Base-by-base conservation (phyloP, 2,329 filamentous ascomycete species). In the Didymella lethalis region DNA sequence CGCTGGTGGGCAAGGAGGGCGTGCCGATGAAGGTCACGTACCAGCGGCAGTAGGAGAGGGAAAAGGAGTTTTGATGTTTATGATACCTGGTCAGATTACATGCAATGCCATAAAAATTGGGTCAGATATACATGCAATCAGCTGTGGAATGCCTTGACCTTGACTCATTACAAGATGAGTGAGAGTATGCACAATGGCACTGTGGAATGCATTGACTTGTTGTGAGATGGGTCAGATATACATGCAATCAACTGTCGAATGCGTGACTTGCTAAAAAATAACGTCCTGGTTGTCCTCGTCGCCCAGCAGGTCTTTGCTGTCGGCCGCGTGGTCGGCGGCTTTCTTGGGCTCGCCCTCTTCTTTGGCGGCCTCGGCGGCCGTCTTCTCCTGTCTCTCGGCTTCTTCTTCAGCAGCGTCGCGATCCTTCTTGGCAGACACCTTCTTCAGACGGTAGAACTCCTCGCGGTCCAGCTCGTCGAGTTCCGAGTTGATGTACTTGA, bases 401-500 rank as follows among this genome's bases (percentile, higher is more conserved):
- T 79, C 78, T 43, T 76, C 74, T 3, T 74, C 79, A 7, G 79
- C 79, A 40, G 78, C 78, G 34, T 81, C 81, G 59, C 82, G 75
- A 65, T 86, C 85, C 74, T 88, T 89, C 76, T 89, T 91, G 28
- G 87, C 87, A 73, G 90, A 90, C 75, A 95, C 85, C 84, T 99
- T 99, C 82, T 99, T 99, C 75, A 99, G 80, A 66, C 95, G 86
- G 80, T 97, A 99, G 78, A 99, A 99, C 77, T 99, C 95, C 77
- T 98, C 95, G 83, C 95, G 88, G 79, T 98, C 96, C 49, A 99
- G 84, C 80, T 99, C 95, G 75, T 99, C 95, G 16, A 99, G 86
- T 77, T 99, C 95, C 0, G 94, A 97, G 81, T 98, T 98, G 84
- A 98, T 98, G 75, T 98, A 99, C 81, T 97, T 97, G 83, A 99